phyloP scores from a whole-genome alignment of 2,329 filamentous ascomycete species.

The Aspergillus glaucus region DNA sequence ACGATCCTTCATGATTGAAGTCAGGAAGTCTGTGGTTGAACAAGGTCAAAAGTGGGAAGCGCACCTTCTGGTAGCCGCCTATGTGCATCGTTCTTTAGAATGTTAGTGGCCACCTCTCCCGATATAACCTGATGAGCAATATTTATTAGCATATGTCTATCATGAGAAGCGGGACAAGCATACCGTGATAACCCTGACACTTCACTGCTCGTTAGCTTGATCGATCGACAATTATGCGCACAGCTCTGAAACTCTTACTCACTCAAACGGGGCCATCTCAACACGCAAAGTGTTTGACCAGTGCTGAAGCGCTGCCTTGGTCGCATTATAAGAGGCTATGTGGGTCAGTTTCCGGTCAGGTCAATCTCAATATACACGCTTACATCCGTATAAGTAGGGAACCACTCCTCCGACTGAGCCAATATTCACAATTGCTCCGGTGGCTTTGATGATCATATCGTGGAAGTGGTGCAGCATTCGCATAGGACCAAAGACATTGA shows the following conservation, averaged over 20 bases:
- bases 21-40: not conserved
- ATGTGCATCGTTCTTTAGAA: slow-evolving; percentile 1
- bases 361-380: too few species aligned
- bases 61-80: not conserved
- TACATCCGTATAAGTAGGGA: slow-evolving; percentile 5
- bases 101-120: slow-evolving; percentile 6
- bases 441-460: slow-evolving; percentile 1
- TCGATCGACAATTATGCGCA: too few species aligned
- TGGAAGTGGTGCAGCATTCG: slow-evolving; percentile 6
- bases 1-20: too few species aligned
- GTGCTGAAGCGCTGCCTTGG: slow-evolving; percentile 6
- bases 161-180: too few species aligned
- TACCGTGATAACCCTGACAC: slow-evolving; percentile 2
- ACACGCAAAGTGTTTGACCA: slow-evolving; percentile 5
- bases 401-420: slow-evolving; percentile 13
- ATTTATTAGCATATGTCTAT: too few species aligned
- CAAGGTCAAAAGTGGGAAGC: not conserved
- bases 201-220: not conserved
- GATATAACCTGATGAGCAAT: slow-evolving; percentile 1
- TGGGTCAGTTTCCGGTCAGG: too few species aligned
- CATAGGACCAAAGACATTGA: slow-evolving; percentile 7
- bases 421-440: slow-evolving; percentile 21
- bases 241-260: not conserved
- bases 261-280: slow-evolving; percentile 7
- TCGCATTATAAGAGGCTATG: slow-evolving; percentile 5